phyloP scores from a whole-genome alignment of 306 rosid species.

The Fragaria nilgerrensis region DNA sequence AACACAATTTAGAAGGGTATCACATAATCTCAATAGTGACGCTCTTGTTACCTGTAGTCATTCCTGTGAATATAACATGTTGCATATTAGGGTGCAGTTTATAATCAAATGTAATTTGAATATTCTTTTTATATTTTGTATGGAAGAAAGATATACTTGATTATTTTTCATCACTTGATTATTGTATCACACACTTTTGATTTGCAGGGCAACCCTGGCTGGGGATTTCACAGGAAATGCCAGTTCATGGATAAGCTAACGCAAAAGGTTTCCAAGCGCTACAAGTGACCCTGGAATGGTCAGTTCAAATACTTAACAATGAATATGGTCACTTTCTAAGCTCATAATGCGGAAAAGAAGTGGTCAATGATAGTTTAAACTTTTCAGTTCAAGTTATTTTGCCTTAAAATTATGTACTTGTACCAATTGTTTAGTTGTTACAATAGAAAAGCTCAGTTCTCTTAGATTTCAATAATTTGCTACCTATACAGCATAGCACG shows the following conservation, averaged over 20 bases:
- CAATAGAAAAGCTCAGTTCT: background rate
- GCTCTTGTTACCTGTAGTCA: background rate
- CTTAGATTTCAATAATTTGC: constrained; percentile 4
- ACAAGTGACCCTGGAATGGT: constrained; percentile 39
- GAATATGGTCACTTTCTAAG: background rate
- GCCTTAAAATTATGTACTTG: constrained; percentile 4
- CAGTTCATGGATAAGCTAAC: constrained; percentile 88
- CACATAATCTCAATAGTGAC: background rate
- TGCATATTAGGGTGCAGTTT: background rate
- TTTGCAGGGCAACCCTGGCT: constrained; percentile 90
- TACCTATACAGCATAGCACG: background rate
- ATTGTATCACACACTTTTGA: background rate
- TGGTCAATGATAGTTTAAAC: background rate
- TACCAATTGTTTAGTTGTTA: background rate
- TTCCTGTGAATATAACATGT: background rate
- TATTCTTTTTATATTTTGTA: background rate
- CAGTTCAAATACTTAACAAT: background rate
- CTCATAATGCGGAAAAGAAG: background rate
- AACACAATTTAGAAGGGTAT: background rate
- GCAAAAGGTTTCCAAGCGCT: constrained; percentile 58
- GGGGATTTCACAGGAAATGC: constrained; percentile 90
- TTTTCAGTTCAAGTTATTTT: background rate
- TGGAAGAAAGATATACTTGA: background rate
- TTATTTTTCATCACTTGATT: background rate
- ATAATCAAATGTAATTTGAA: too few species aligned